phyloP scores from a whole-genome alignment of 306 rosid species.

The Castanea crenata region DNA sequence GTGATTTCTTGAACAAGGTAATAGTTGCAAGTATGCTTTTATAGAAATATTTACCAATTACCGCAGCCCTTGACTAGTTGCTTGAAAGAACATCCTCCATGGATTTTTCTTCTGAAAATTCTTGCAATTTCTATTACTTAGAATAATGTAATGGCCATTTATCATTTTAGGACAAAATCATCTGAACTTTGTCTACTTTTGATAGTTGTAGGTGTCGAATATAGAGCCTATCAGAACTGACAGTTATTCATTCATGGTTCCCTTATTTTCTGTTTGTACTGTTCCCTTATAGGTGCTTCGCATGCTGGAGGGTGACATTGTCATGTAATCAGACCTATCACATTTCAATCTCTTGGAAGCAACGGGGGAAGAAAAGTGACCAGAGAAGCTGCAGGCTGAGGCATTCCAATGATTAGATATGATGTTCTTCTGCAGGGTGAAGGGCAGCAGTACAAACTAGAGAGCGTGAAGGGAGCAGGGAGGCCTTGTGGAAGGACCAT shows the following conservation, averaged over 20 bases:
- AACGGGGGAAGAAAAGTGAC: slow-evolving; percentile 3
- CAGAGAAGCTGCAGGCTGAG: slow-evolving; percentile 2
- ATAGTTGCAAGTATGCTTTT: not conserved
- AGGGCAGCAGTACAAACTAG: not conserved
- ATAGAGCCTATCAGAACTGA: not conserved
- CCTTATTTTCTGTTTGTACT: not conserved
- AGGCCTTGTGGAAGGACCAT: not conserved
- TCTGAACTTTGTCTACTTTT: too few species aligned
- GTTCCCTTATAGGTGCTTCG: slow-evolving; percentile 63
- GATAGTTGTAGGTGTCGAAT: too few species aligned
- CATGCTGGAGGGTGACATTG: slow-evolving; percentile 80
- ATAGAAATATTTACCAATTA: not conserved
- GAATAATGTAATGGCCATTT: too few species aligned
- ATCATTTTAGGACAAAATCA: too few species aligned
- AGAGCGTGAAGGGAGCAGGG: not conserved
- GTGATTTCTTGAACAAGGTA: not conserved
- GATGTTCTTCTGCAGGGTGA: not conserved
- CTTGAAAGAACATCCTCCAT: not conserved
- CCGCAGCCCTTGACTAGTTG: not conserved
- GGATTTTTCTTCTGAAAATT: not conserved
- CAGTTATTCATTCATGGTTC: not conserved
- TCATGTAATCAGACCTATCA: slow-evolving; percentile 30
- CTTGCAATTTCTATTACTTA: too few species aligned
- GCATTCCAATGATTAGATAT: not conserved
- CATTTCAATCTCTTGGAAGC: slow-evolving; percentile 6